Evolutionary conservation across 352 stramenopile species (phyloP).

Genomic region (Phytophthora sojae): DNA sequence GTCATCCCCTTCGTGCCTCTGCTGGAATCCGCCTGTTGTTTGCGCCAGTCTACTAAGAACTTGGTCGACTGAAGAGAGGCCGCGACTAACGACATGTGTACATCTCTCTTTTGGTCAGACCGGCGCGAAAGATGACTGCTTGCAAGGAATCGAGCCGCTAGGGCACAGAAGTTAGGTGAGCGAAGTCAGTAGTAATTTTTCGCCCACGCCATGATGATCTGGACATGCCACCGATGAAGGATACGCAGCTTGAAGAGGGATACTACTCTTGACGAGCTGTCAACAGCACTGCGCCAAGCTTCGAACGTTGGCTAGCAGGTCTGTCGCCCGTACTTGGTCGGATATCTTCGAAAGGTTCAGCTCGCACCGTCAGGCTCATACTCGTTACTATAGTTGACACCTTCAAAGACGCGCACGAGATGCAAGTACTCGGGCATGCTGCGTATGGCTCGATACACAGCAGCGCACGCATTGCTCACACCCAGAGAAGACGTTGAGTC

Average conservation of each 20-base stretch:
- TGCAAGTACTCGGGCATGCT: too few species aligned
- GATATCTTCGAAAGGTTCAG: too few species aligned
- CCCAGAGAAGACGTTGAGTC: too few species aligned
- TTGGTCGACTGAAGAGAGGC: background rate
- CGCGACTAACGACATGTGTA: background rate
- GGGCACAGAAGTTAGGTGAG: background rate
- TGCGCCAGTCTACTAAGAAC: background rate
- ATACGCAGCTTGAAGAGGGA: too few species aligned
- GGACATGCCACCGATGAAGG: slow-evolving; percentile 9
- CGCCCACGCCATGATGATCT: background rate
- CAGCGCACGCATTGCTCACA: too few species aligned
- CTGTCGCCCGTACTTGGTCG: too few species aligned
- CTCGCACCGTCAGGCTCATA: too few species aligned
- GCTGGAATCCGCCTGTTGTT: slow-evolving; percentile 15
- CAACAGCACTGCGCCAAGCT: background rate
- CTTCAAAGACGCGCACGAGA: too few species aligned
- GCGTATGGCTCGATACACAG: too few species aligned
- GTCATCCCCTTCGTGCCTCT: slow-evolving; percentile 1
- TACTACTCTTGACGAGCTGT: background rate
- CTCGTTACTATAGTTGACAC: too few species aligned
- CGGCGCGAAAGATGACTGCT: background rate
- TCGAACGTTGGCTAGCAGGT: background rate
- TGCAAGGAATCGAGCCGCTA: background rate
- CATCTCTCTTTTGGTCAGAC: background rate
- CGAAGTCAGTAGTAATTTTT: background rate